Evolutionary conservation across 2,329 filamentous ascomycete species (phyloP), one percentile per base, ranked within the genome.

Genomic region (Penicillium oxalicum): DNA sequence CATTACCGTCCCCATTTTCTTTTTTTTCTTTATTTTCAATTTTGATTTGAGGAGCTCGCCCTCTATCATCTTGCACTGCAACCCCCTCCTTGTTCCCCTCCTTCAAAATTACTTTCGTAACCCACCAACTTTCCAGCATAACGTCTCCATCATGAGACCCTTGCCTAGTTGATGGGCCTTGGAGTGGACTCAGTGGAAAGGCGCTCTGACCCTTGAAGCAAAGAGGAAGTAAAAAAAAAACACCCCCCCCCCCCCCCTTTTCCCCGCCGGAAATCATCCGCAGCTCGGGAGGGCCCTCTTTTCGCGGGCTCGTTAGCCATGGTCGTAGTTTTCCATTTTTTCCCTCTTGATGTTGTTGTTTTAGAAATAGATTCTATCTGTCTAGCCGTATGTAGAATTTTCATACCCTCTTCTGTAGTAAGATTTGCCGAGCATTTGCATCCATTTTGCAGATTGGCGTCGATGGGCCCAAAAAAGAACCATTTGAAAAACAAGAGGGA

Each of bases 221-320:
- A 28, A 29, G 11, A 41, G 41, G 32, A 33, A 36, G 40, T 38
- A 45, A 36, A 26, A 12, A 35, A 32, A 41, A 32, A 24, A 1
- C 1, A 1, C 18, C 18, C 13, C 29, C 40, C 29, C 18, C 1
- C 18, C 18, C 18, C 13, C 29, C 40, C 29, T 11, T 32, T 32
- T 32, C 29, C 40, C 40, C 29, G 29, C 40, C 29, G 28, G 40
- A 43, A 43, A 35, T 43, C 40, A 35, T 43, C 29, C 40, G 29
- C 11, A 43, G 25, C 40, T 43, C 40, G 40, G 36, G 41, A 44
- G 34, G 38, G 34, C 24, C 38, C 25, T 36, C 13, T 36, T 47
- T 34, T 34, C 40, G 12, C 27, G 13, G 33, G 29, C 25, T 13
- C 24, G 9, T 43, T 13, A 27, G 18, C 11, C 18, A 25, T 43